A percentile compares a stretch with the other conserved stretches of the same genome.
phyloP scores from a whole-genome alignment of 441 rosid species.

The Gossypium trilobum region DNA sequence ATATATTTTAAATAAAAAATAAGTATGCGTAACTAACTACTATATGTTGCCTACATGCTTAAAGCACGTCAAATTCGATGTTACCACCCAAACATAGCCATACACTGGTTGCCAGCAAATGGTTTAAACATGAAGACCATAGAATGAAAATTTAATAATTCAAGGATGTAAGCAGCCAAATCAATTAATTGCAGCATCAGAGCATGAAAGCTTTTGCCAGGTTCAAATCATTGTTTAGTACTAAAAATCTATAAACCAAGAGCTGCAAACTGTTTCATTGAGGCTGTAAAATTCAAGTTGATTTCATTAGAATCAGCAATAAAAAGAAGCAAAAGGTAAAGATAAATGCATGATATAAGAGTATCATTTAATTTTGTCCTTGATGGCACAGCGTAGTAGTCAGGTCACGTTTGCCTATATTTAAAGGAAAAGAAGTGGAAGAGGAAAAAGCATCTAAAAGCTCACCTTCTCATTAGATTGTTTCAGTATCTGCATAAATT shows the following conservation, averaged over 20 bases:
- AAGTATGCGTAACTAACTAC: neutral
- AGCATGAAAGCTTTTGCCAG: neutral
- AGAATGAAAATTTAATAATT: neutral
- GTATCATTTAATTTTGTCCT: neutral
- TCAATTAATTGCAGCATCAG: neutral
- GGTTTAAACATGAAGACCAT: neutral
- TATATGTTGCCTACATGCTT: neutral
- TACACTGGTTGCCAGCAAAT: neutral
- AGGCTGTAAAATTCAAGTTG: neutral
- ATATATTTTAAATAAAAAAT: neutral
- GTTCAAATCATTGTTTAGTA: neutral
- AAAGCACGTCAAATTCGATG: neutral
- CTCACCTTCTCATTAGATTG: conserved; percentile 79
- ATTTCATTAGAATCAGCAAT: neutral
- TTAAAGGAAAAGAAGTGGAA: neutral
- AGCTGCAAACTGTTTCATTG: neutral
- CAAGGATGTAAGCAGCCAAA: neutral
- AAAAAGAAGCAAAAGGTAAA: neutral
- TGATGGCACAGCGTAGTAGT: neutral
- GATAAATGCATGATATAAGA: neutral
- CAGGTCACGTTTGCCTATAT: neutral
- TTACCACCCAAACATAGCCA: neutral
- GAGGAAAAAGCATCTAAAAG: conserved; percentile 10
- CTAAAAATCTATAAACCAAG: neutral
- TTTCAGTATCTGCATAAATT: conserved; percentile 80